Conservation (phyloP, 2,329 filamentous ascomycete species). For the Neopestalotiopsis sp. region DNA sequence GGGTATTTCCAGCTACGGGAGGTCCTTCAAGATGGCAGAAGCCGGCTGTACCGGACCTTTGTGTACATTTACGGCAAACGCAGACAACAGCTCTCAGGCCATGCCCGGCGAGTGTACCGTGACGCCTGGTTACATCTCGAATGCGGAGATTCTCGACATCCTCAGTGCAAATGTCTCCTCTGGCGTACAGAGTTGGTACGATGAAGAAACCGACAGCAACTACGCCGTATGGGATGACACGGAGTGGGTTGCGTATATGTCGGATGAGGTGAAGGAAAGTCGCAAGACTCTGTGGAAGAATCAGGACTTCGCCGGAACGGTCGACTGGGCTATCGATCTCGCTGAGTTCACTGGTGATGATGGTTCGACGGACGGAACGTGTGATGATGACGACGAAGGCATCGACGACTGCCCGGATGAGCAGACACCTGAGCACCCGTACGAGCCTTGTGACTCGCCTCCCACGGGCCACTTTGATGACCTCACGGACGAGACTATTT, state of each 20-base stretch:
- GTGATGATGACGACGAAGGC: neutral
- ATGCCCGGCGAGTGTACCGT: slow-evolving; percentile 9
- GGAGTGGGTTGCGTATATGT: slow-evolving; percentile 23
- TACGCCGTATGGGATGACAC: slow-evolving; percentile 1
- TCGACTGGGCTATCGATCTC: slow-evolving; percentile 41
- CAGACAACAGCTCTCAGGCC: neutral
- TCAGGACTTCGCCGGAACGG: slow-evolving; percentile 33
- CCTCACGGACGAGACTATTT: neutral
- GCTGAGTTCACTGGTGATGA: slow-evolving; percentile 18
- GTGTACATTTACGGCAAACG: slow-evolving; percentile 21
- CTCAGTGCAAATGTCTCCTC: slow-evolving; percentile 15
- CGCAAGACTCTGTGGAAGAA: slow-evolving; percentile 27
- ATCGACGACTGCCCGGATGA: neutral
- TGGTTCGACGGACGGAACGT: neutral
- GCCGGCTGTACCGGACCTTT: slow-evolving; percentile 35
- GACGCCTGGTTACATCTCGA: slow-evolving; percentile 10
- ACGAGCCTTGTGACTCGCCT: neutral
- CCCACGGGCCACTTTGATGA: neutral
- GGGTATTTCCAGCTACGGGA: slow-evolving; percentile 40
- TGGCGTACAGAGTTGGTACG: neutral
- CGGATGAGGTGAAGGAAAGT: slow-evolving; percentile 25
- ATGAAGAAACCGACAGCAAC: neutral
- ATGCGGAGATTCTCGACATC: slow-evolving; percentile 39
- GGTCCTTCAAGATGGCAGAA: slow-evolving; percentile 38
- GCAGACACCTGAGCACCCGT: neutral